Evolutionary conservation across 106 monocot species (phyloP).

Genomic region (Allium sativum): DNA sequence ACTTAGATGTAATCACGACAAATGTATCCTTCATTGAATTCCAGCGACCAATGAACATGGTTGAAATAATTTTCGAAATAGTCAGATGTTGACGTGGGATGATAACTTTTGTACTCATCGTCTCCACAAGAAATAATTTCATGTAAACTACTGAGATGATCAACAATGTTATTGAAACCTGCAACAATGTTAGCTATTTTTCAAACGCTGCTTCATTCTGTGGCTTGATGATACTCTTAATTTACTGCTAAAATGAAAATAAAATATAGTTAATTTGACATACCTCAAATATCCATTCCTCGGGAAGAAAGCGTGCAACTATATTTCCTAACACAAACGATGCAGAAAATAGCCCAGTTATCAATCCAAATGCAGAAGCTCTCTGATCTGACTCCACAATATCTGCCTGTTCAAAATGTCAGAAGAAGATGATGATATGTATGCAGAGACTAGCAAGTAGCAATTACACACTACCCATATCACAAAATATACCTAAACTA

Average conservation of each 20-base stretch:
- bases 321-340: conserved; percentile 58
- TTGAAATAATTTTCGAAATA: conserved; percentile 13
- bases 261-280: background rate
- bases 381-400: conserved; percentile 46
- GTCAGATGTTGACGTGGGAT: conserved; percentile 16
- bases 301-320: conserved; percentile 62
- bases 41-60: conserved; percentile 30
- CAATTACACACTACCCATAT: no score
- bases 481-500: no score
- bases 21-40: conserved; percentile 45
- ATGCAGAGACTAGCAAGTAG: no score
- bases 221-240: no score
- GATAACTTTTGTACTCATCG: conserved; percentile 15
- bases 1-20: conserved; percentile 38
- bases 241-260: no score
- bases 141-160: conserved; percentile 36
- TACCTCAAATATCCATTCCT: conserved; percentile 63
- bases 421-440: no score
- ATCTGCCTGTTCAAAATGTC: conserved; percentile 39
- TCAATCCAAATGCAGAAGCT: conserved; percentile 56
- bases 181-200: background rate
- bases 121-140: conserved; percentile 59
- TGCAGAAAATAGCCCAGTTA: conserved; percentile 66
- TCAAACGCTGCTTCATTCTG: no score
- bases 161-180: conserved; percentile 54